Evolutionary conservation across 2,329 filamentous ascomycete species (phyloP).

Genomic region (Fusarium illudens): DNA sequence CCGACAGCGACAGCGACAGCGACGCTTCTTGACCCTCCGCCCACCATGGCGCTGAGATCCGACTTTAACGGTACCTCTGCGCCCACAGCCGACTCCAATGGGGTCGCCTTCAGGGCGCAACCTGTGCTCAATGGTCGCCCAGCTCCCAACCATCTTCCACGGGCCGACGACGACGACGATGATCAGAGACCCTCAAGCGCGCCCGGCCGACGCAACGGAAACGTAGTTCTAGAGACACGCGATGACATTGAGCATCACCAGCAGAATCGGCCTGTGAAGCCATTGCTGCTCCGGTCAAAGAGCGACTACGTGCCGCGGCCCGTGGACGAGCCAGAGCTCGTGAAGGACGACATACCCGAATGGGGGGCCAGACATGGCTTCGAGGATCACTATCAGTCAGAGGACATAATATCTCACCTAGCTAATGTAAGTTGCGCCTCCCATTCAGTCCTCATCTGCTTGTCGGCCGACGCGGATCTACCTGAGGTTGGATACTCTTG

Average conservation of each 20-base stretch:
- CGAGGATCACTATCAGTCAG: constrained; percentile 89
- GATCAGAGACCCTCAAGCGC: constrained; percentile 57
- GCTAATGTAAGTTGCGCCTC: constrained; percentile 70
- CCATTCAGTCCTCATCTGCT: constrained; percentile 23
- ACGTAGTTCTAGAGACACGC: constrained; percentile 34
- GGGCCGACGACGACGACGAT: constrained; percentile 40
- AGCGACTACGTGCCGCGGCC: constrained; percentile 61
- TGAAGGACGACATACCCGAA: constrained; percentile 58
- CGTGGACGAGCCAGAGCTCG: constrained; percentile 51
- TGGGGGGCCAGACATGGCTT: constrained; percentile 83
- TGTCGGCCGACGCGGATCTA: constrained; percentile 22
- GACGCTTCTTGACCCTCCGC: constrained; percentile 34
- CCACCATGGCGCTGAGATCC: constrained; percentile 47
- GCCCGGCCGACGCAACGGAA: constrained; percentile 53
- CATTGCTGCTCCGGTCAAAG: constrained; percentile 63
- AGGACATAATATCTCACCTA: constrained; percentile 85
- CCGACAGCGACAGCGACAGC: constrained; percentile 22
- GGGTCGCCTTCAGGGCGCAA: constrained; percentile 40
- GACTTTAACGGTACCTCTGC: constrained; percentile 46
- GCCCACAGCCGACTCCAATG: constrained; percentile 36
- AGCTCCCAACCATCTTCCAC: constrained; percentile 40
- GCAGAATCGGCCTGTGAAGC: constrained; percentile 55
- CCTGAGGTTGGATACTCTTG: constrained; percentile 47
- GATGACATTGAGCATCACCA: constrained; percentile 49
- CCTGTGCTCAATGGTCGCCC: constrained; percentile 42